phyloP scores from a whole-genome alignment of 306 rosid genomes.

The Vicia faba region DNA sequence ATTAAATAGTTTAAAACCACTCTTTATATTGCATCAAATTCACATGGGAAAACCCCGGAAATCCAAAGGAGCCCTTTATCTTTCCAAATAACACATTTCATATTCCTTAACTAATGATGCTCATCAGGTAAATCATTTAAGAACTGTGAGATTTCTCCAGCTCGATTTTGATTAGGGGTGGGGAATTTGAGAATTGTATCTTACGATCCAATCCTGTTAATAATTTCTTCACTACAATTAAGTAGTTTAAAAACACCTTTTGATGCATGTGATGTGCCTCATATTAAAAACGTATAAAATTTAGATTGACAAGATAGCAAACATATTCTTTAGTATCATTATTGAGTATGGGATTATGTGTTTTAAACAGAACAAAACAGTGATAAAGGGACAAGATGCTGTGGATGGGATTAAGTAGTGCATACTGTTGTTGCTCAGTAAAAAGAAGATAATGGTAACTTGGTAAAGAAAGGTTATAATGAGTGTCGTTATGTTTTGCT shows the following conservation, averaged over 20 bases:
- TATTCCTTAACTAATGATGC: constrained; percentile 83
- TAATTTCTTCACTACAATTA: background rate
- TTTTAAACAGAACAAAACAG: constrained; percentile 12
- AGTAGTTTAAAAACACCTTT: constrained; percentile 32
- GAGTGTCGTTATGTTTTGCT: constrained; percentile 9
- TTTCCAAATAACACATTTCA: constrained; percentile 70
- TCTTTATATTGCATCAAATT: constrained; percentile 69
- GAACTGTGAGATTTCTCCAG: background rate
- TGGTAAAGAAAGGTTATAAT: background rate
- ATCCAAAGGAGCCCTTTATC: constrained; percentile 61
- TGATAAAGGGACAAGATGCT: too few relatives aligned
- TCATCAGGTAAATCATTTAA: constrained; percentile 70
- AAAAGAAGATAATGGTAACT: constrained; percentile 6
- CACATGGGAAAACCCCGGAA: constrained; percentile 67
- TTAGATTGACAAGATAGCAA: background rate
- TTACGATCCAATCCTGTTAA: background rate
- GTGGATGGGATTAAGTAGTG: background rate
- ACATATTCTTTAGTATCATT: background rate
- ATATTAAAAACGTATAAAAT: background rate
- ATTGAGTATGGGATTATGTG: constrained; percentile 7
- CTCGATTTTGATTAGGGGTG: constrained; percentile 9
- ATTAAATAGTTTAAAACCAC: constrained; percentile 42
- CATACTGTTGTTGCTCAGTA: constrained; percentile 9
- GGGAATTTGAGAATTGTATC: constrained; percentile 22
- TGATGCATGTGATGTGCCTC: constrained; percentile 19